Evolutionary conservation across 129 eudicot genomes (phyloP).

Genomic region (Tagetes patula): DNA sequence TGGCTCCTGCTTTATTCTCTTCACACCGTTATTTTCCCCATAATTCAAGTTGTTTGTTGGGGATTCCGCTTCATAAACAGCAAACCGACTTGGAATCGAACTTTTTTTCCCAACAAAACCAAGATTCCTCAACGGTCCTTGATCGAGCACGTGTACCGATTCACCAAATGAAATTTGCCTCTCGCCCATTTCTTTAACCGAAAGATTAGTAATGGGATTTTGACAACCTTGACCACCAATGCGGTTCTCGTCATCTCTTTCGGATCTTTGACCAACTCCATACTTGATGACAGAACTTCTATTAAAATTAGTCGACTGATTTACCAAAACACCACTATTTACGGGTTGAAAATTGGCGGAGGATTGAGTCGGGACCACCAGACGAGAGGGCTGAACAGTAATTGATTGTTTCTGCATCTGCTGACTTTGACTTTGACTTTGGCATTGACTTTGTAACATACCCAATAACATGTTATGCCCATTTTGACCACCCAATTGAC

Average conservation of each 20-base stretch:
- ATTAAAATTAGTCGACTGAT: conserved; percentile 39
- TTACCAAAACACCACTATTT: conserved; percentile 39
- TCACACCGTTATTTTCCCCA: conserved; percentile 33
- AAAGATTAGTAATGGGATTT: conserved; percentile 27
- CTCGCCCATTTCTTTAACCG: conserved; percentile 21
- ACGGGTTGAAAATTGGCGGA: conserved; percentile 41
- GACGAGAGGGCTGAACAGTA: conserved; percentile 74
- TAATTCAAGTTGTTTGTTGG: conserved; percentile 36
- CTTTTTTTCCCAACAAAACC: conserved; percentile 53
- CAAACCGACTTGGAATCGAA: conserved; percentile 64
- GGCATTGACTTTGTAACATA: conserved; percentile 44
- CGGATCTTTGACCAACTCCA: conserved; percentile 38
- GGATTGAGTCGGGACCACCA: conserved; percentile 59
- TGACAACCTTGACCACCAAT: conserved; percentile 29
- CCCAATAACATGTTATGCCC: conserved; percentile 44
- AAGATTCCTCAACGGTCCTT: conserved; percentile 43
- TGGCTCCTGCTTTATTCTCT: conserved; percentile 72
- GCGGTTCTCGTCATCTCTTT: conserved; percentile 31
- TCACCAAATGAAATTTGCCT: conserved; percentile 46
- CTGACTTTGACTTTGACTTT: conserved; percentile 44
- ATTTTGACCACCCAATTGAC: conserved; percentile 41
- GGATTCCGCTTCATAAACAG: conserved; percentile 51
- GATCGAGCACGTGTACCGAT: conserved; percentile 38
- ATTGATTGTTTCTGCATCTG: conserved; percentile 48
- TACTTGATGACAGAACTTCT: conserved; percentile 41